Evolutionary conservation across 202 grass and related monocot genomes (phyloP), one percentile per base, ranked within the genome.

Genomic region (Panicum virgatum): DNA sequence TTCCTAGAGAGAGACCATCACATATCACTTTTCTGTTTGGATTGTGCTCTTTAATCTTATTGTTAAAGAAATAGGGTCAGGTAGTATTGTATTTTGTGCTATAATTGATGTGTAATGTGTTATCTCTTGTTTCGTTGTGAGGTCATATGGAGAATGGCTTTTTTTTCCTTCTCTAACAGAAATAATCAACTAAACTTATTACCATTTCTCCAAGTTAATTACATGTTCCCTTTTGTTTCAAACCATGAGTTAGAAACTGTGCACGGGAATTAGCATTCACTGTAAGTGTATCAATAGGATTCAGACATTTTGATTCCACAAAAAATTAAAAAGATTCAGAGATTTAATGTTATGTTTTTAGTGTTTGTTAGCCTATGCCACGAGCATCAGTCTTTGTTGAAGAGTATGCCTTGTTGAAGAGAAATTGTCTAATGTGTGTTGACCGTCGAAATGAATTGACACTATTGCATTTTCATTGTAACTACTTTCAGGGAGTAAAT

Each of bases 401-500:
- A n/a, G n/a, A 57, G 20, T n/a, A n/a, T n/a, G n/a, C n/a, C n/a
- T 43, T 29, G 36, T 72, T 59, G 38, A 60, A n/a, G n/a, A 57
- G 20, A 25, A 20, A 61, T 23, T 22, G 27, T 32, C 23, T 80
- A 37, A 61, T 66, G 20, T 59, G 4, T 34, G 32, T 52, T 64
- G 64, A 22, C 56, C 26, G 16, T 44, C 45, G 16, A 75, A 69
- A 50, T 57, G 26, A 78, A 86, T 69, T 90, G 69, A 87, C 61
- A 58, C 66, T 12, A 45, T 83, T 84, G 50, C 9, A 22, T n/a
- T 77, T 77, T 90, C 29, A 39, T 66, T 78, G 37, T 52, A 75
- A 80, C 42, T 38, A 72, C 16, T 53, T 92, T 73, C 77, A 98
- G 96, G 90, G 37, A 86, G 84, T 61, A 98, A 81, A 81, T 37